These are phyloP conservation scores for Tolypocladium sp. DNA, from an alignment of 2,329 filamentous ascomycete genomes.

Conservation along the genomic window DNA sequence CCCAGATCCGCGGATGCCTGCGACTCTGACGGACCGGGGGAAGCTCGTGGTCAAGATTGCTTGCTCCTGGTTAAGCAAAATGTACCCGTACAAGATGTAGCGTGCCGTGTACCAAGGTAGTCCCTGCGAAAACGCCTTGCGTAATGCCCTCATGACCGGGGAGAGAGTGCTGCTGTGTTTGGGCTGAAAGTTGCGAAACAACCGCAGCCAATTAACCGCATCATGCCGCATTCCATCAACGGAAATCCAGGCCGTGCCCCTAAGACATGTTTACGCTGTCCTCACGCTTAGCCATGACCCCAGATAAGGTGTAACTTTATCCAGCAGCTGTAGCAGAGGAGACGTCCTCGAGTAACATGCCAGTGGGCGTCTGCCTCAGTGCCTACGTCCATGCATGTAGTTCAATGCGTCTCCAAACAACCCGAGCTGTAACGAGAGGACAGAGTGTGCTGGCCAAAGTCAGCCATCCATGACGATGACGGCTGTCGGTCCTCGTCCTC, in stretches of 20 bases:
- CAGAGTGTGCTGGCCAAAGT: too few species aligned
- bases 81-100: not conserved
- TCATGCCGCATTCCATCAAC: not conserved
- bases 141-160: not conserved
- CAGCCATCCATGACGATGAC: not conserved
- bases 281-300: too few species aligned
- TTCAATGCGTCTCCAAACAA: too few species aligned
- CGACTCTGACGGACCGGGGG: not conserved
- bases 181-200: not conserved
- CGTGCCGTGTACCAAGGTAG: not conserved
- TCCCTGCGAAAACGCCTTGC: not conserved
- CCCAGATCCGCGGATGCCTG: not conserved
- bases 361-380: too few species aligned
- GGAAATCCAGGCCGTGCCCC: not conserved
- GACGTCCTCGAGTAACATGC: too few species aligned
- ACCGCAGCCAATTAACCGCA: not conserved
- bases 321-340: too few species aligned
- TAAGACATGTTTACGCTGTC: too few species aligned
- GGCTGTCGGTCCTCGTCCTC: not conserved
- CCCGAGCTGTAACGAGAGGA: too few species aligned
- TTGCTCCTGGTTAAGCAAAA: not conserved
- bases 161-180: not conserved
- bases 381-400: too few species aligned
- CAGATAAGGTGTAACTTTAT: too few species aligned
- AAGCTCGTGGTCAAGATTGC: not conserved